Base-by-base conservation (phyloP, 129 eudicot species). In the Pulicaria dysenterica region DNA sequence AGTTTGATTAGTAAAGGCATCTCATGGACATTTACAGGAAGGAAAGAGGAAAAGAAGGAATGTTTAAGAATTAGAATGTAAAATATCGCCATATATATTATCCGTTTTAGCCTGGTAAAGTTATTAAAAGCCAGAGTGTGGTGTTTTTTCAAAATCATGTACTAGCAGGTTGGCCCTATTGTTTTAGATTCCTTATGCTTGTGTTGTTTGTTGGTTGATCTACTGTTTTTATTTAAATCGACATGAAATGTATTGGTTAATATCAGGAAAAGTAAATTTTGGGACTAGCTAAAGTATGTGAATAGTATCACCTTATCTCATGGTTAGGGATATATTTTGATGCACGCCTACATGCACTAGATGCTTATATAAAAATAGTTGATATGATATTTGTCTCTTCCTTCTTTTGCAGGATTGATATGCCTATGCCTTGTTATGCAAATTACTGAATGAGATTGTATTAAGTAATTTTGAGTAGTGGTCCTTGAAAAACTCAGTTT, bases 91-190 rank as follows among this genome's bases (percentile, higher is more conserved):
- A 51, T 51, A 34, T 51, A 69, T 61, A 38, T 50, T 67, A 13
- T 9, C 5, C 8, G 14, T 7, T 47, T 24, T 67, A 13, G 45
- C 38, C 38, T 50, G 38, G 38, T 37, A 5, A 45, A 44, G 10
- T 72, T 45, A 45, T 16, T 11, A 57, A 14, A 8, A 7, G 40
- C 47, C 54, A 34, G 57, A 71, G 48, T 70, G 65, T 70, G 54
- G 39, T 12, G 31, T 43, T 70, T 41, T 1, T 66, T 13, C 34
- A 41, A 11, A 55, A 24, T 47, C 58, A 34, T 11, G 72, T 34
- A 31, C 41, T 45, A 17, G 41, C 41, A 9, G 10, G 10, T 17
- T 64, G 54, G 49, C 5, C n/a, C 2, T 8, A 7, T 67, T 7
- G n/a, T 47, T 31, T 67, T 39, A 44, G 7, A 67, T 37, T 14